Base-by-base conservation (phyloP, 1,139 yeast genomes). In the Pneumocystis wakefieldiae region DNA sequence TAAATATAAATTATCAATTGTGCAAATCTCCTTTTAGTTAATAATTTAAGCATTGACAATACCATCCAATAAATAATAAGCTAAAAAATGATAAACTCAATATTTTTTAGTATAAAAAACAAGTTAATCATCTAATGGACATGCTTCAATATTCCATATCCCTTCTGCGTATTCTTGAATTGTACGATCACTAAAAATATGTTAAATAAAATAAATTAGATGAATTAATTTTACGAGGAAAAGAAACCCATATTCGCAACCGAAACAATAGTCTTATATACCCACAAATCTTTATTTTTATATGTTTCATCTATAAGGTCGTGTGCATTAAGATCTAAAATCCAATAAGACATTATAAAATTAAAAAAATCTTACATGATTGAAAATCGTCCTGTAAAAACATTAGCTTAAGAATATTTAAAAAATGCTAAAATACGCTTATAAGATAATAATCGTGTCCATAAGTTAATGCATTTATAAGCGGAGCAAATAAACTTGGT, bases 161-260 rank as follows among this genome's bases (percentile, higher is more conserved):
- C 85, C 83, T 70, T 88, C 96, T 41, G 97, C 95, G 70, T 90
- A 90, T 74, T 91, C 97, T 69, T 85, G 87, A 72, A 90, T 86
- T 73, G 95, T 89, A 75, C 97, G 81, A 75, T 90, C 97, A 68
- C 59, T 57, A 39, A 37, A 57, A 37, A 92, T 84, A 66, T 88
- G 82, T 14, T 24, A 14, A 12, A 35, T 7, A 15, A 12, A 59
- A 59, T 19, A 24, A 32, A 59, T 37, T 3, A 19, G 48, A 38
- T 29, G 29, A 24, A 29, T 38, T 14, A 14, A 12, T 24, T 32
- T 19, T 35, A 29, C 59, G 63, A 60, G 36, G 64, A 62, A 77
- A 90, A 90, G 81, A 87, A 91, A 10, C 97, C 97, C 86, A 88
- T 87, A 74, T 88, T 88, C 66, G 97, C 95, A 65, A 90, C 97